Evolutionary conservation across 1,284 basidiomycete genomes (phyloP).

Genomic region (Rhodotorula sp.): DNA sequence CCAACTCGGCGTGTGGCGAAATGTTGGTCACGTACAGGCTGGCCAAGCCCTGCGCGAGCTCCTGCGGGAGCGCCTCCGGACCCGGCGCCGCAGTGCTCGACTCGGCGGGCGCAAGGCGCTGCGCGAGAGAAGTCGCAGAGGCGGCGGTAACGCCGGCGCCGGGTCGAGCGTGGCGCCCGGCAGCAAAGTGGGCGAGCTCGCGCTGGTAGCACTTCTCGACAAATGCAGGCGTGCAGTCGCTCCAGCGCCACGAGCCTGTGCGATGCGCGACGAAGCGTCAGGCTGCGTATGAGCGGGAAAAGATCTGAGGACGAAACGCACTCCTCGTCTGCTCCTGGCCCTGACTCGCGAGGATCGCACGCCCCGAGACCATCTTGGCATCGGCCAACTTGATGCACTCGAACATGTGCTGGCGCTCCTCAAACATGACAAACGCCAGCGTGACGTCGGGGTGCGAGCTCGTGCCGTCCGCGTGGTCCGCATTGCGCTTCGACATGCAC

Average conservation of each 20-base stretch:
- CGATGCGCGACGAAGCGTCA: neutral
- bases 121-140: neutral
- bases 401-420: neutral
- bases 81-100: neutral
- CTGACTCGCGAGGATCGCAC: neutral
- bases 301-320: neutral
- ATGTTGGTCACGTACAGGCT: slow-evolving; percentile 11
- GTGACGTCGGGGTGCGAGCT: slow-evolving; percentile 1
- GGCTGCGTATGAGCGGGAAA: neutral
- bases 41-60: neutral
- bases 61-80: neutral
- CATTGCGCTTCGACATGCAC: neutral
- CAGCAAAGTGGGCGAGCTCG: neutral
- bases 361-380: neutral
- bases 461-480: neutral
- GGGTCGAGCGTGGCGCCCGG: neutral
- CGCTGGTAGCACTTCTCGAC: slow-evolving; percentile 5
- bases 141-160: neutral
- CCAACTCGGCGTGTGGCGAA: neutral
- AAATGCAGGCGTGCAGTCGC: slow-evolving; percentile 4
- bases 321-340: neutral
- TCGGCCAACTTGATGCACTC: neutral
- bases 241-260: slow-evolving; percentile 11
- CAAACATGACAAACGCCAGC: slow-evolving; percentile 18
- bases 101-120: neutral